A percentile compares a stretch with the other conserved stretches of the same genome.
phyloP scores from a whole-genome alignment of 768 basidiomycete genomes.

The Suillus hirtellus region DNA sequence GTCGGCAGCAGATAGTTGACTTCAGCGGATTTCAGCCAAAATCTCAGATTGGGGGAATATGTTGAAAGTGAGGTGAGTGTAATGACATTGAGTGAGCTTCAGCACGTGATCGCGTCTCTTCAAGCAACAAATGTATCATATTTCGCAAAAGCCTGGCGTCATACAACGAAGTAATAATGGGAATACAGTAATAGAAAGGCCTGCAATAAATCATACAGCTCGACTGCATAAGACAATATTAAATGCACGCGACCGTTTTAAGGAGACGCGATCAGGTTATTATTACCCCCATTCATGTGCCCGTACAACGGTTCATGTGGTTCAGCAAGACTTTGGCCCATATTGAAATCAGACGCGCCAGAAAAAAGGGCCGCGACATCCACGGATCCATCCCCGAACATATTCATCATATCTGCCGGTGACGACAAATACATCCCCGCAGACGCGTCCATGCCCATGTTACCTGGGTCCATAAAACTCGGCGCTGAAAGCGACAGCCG shows the following conservation, averaged over 20 bases:
- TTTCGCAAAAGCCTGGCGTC: not conserved
- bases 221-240: slow-evolving; percentile 6
- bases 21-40: not conserved
- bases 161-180: not conserved
- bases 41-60: no score
- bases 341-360: slow-evolving; percentile 26
- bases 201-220: slow-evolving; percentile 19
- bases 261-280: slow-evolving; percentile 28
- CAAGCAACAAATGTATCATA: not conserved
- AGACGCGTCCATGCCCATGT: slow-evolving; percentile 50
- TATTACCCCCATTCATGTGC: slow-evolving; percentile 21
- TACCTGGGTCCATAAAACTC: slow-evolving; percentile 29
- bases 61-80: no score
- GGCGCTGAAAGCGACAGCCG: slow-evolving; percentile 26
- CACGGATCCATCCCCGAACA: slow-evolving; percentile 54
- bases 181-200: slow-evolving; percentile 7
- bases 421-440: slow-evolving; percentile 52
- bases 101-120: not conserved
- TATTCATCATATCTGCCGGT: slow-evolving; percentile 58
- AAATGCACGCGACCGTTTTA: slow-evolving; percentile 16
- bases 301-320: slow-evolving; percentile 30
- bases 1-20: not conserved
- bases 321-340: slow-evolving; percentile 28
- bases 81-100: not conserved
- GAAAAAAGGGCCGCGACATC: slow-evolving; percentile 36